phyloP scores from a whole-genome alignment of 2,329 filamentous ascomycete genomes.

The Stemphylium beticola region DNA sequence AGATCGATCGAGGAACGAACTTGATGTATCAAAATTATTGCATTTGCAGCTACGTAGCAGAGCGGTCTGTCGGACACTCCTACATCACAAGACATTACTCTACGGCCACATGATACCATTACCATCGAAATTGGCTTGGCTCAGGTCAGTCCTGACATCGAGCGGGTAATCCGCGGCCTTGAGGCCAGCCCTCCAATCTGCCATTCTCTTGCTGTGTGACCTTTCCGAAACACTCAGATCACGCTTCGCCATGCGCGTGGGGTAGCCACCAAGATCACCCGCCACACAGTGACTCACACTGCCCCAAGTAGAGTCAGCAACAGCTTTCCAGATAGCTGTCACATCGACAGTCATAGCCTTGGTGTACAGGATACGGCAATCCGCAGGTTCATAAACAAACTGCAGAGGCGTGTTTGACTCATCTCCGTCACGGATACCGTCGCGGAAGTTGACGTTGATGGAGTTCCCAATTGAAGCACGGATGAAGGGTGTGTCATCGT shows the following conservation, averaged over 20 bases:
- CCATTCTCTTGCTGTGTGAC: constrained; percentile 34
- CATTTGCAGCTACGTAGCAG: too few relatives aligned
- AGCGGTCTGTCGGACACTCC: too few relatives aligned
- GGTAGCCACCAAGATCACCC: constrained; percentile 31
- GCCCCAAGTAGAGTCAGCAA: constrained; percentile 45
- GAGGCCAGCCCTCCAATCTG: constrained; percentile 38
- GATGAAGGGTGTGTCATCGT: constrained; percentile 37
- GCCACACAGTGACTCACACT: constrained; percentile 42
- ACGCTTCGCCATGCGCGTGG: constrained; percentile 29
- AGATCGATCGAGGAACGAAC: too few relatives aligned
- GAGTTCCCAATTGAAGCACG: constrained; percentile 31
- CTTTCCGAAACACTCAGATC: constrained; percentile 32
- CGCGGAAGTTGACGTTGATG: constrained; percentile 48
- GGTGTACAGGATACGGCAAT: constrained; percentile 68
- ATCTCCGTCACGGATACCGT: constrained; percentile 54
- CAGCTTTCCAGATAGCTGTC: constrained; percentile 60
- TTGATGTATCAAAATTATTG: too few relatives aligned
- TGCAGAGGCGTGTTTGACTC: constrained; percentile 59
- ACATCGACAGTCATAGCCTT: constrained; percentile 61
- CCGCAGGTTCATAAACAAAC: constrained; percentile 66
- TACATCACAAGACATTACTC: not conserved
- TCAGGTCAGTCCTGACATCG: constrained; percentile 44
- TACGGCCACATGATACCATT: constrained; percentile 38
- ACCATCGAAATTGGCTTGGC: constrained; percentile 21
- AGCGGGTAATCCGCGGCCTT: constrained; percentile 41